Conservation (phyloP, 495 filamentous ascomycete species). For the Stereocaulon alpinum region DNA sequence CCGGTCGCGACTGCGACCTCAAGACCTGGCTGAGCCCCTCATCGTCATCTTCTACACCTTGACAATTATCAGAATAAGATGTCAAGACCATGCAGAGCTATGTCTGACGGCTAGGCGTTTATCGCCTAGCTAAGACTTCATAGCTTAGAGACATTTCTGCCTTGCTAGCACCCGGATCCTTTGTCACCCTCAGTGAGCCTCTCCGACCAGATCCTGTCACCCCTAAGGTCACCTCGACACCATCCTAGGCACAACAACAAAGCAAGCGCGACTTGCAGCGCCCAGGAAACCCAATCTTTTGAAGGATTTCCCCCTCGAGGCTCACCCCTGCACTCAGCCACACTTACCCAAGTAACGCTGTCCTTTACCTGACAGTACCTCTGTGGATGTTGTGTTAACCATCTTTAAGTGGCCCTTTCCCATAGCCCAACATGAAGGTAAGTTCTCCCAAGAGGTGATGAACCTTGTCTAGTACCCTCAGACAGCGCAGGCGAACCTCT, state of each 20-base stretch:
- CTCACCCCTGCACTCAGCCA: background rate
- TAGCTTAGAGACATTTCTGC: slow-evolving; percentile 18
- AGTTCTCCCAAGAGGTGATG: slow-evolving; percentile 6
- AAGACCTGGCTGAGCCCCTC: slow-evolving; percentile 10
- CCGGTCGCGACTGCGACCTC: slow-evolving; percentile 7
- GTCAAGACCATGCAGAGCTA: slow-evolving; percentile 19
- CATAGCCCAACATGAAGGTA: slow-evolving; percentile 18
- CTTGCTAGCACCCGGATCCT: slow-evolving; percentile 12
- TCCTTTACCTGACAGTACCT: slow-evolving; percentile 7
- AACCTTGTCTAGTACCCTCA: slow-evolving; percentile 1
- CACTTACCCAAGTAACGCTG: slow-evolving; percentile 14
- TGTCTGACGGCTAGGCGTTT: slow-evolving; percentile 34
- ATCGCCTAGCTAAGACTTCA: slow-evolving; percentile 31
- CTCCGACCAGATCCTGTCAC: slow-evolving; percentile 3
- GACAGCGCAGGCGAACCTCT: slow-evolving; percentile 13
- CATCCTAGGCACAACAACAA: too few species aligned
- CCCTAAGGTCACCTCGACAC: background rate
- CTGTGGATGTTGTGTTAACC: slow-evolving; percentile 7
- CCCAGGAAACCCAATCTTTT: background rate
- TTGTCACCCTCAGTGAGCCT: background rate
- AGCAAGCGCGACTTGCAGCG: too few species aligned
- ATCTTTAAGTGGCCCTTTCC: slow-evolving; percentile 3
- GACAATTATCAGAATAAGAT: slow-evolving; percentile 22
- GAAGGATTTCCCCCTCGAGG: background rate
- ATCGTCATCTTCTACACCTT: slow-evolving; percentile 16